phyloP scores from a whole-genome alignment of 345 rosid genomes.

The Excoecaria agallocha region DNA sequence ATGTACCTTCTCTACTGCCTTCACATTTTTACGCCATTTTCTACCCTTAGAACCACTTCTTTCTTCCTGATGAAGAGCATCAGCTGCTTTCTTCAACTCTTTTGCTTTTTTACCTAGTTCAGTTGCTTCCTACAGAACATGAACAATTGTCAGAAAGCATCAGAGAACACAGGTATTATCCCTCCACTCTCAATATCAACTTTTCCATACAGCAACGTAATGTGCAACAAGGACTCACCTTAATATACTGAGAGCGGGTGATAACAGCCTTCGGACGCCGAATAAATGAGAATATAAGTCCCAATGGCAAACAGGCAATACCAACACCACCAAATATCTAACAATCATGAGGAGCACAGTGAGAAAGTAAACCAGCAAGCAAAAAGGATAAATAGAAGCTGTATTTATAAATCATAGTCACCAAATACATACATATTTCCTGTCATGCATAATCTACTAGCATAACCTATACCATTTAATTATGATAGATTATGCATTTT shows the following conservation, averaged over 20 bases:
- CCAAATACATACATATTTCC: no score
- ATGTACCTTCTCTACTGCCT: constrained; percentile 88
- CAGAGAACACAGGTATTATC: background rate
- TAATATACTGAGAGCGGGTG: constrained; percentile 94
- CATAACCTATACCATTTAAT: background rate
- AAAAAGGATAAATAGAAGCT: background rate
- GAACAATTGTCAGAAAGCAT: constrained; percentile 15
- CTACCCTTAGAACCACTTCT: constrained; percentile 87
- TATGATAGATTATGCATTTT: background rate
- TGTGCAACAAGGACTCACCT: constrained; percentile 45
- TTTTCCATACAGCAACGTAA: background rate
- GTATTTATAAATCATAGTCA: background rate
- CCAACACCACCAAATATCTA: constrained; percentile 99
- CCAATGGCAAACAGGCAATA: constrained; percentile 88
- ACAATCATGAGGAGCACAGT: constrained; percentile 12
- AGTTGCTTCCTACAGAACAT: constrained; percentile 83
- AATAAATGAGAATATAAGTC: constrained; percentile 90
- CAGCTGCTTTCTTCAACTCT: constrained; percentile 94
- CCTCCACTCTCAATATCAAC: background rate
- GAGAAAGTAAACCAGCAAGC: constrained; percentile 4
- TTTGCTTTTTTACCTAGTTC: constrained; percentile 96
- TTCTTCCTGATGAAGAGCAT: constrained; percentile 95
- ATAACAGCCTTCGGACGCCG: constrained; percentile 98
- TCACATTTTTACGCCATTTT: constrained; percentile 97
- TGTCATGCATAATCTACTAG: background rate